A percentile compares a stretch with the other conserved stretches of the same genome.
These are phyloP conservation scores for Exserohilum rostratum DNA, from an alignment of 2,329 filamentous ascomycete genomes.

Conservation along the genomic window DNA sequence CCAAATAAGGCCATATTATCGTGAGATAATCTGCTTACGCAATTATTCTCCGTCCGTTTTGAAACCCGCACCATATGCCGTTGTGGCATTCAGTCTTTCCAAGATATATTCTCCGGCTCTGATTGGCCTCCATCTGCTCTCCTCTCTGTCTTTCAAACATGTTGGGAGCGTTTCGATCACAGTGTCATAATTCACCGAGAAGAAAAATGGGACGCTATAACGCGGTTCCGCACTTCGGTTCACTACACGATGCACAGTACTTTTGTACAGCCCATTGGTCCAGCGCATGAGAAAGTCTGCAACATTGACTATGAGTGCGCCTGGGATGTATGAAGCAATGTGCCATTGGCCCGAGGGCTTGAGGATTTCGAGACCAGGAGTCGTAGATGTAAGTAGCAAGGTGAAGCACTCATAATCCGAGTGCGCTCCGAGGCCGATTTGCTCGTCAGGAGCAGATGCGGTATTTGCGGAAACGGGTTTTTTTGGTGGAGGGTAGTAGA, in stretches of 20 bases:
- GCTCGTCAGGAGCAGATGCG: constrained; percentile 20
- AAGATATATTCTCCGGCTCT: constrained; percentile 50
- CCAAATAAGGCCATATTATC: too few relatives aligned
- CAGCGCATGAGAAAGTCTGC: constrained; percentile 59
- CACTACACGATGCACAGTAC: constrained; percentile 57
- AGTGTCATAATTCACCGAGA: constrained; percentile 51
- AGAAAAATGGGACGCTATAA: constrained; percentile 58
- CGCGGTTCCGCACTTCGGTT: constrained; percentile 50
- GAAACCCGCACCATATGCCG: constrained; percentile 40
- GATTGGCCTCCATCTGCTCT: constrained; percentile 44
- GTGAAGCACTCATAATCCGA: constrained; percentile 46
- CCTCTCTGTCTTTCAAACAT: constrained; percentile 43
- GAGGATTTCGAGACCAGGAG: constrained; percentile 44
- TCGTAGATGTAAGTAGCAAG: constrained; percentile 36
- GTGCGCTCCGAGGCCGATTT: constrained; percentile 50
- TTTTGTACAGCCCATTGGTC: constrained; percentile 58
- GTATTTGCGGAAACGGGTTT: constrained; percentile 13
- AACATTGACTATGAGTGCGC: constrained; percentile 59
- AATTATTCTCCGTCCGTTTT: too few relatives aligned
- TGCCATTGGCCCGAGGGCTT: constrained; percentile 41
- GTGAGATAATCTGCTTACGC: too few relatives aligned
- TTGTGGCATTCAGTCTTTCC: constrained; percentile 45
- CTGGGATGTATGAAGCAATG: constrained; percentile 47
- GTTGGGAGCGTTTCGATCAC: constrained; percentile 49
- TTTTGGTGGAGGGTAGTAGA: constrained; percentile 48